Evolutionary conservation across 257 asterid genomes (phyloP).

Genomic region (Echium plantagineum): DNA sequence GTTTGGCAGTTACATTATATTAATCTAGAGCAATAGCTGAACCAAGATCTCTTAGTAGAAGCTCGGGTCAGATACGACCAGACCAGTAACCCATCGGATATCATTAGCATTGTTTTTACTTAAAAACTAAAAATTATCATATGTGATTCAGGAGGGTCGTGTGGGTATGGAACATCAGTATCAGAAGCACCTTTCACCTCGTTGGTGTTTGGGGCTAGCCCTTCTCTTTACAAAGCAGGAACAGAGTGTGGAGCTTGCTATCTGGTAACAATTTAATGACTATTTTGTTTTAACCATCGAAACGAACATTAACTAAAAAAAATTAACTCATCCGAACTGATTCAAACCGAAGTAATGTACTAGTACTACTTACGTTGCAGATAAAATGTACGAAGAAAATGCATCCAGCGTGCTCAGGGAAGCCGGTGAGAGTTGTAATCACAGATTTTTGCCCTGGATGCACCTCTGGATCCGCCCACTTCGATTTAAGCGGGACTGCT

Average conservation of each 20-base stretch:
- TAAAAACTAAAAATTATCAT: not conserved
- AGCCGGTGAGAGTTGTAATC: conserved; percentile 46
- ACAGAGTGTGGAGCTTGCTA: conserved; percentile 74
- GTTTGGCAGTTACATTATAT: too few relatives aligned
- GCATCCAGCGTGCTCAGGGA: conserved; percentile 36
- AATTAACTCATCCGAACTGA: too few relatives aligned
- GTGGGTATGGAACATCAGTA: conserved; percentile 53
- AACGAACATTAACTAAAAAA: too few relatives aligned
- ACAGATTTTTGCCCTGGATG: conserved; percentile 72
- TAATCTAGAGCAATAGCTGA: too few relatives aligned
- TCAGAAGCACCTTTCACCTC: conserved; percentile 61
- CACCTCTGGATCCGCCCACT: conserved; percentile 35
- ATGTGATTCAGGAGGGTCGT: conserved; percentile 49
- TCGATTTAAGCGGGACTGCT: conserved; percentile 70
- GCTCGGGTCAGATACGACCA: too few relatives aligned
- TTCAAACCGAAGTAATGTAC: too few relatives aligned
- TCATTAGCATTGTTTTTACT: too few relatives aligned
- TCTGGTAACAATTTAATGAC: conserved; percentile 15
- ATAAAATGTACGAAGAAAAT: conserved; percentile 36
- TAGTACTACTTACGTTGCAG: conserved; percentile 7
- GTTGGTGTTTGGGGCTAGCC: conserved; percentile 50
- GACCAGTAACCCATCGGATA: too few relatives aligned
- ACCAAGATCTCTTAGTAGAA: too few relatives aligned
- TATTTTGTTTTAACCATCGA: too few relatives aligned
- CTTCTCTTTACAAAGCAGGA: conserved; percentile 59